Percentiles rank a stretch among this genome's conserved stretches.
phyloP scores from a whole-genome alignment of 179 eudicot species.

The Spergularia azorica region DNA sequence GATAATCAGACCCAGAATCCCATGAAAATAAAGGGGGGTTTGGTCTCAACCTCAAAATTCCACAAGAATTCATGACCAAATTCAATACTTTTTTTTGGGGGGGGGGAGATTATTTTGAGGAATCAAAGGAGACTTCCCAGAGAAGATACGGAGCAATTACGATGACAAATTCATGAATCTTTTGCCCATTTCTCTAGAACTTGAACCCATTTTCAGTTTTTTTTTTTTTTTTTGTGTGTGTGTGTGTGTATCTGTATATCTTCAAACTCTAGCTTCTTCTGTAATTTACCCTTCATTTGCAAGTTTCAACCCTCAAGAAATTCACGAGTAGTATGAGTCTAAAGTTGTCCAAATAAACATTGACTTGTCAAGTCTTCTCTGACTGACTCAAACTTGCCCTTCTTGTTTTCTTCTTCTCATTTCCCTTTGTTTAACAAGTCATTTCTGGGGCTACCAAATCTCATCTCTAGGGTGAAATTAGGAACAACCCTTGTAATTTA shows the following conservation, averaged over 20 bases:
- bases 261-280: not conserved
- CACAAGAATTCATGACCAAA: slow-evolving; percentile 25
- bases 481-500: no score
- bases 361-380: slow-evolving; percentile 27
- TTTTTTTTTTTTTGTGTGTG: no score
- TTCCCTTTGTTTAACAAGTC: not conserved
- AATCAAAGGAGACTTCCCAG: not conserved
- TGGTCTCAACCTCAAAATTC: slow-evolving; percentile 20
- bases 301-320: not conserved
- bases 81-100: not conserved
- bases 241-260: no score
- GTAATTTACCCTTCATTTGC: not conserved
- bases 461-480: no score
- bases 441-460: not conserved
- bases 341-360: slow-evolving; percentile 25
- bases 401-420: not conserved
- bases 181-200: slow-evolving; percentile 23
- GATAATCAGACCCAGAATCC: slow-evolving; percentile 21
- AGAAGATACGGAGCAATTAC: slow-evolving; percentile 26
- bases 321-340: not conserved
- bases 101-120: not conserved
- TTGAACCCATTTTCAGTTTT: slow-evolving; percentile 22
- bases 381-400: slow-evolving; percentile 14
- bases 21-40: slow-evolving; percentile 14
- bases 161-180: slow-evolving; percentile 18